phyloP scores from a whole-genome alignment of 192 early-diverging fungal genomes.

The Dissophora globulifera region DNA sequence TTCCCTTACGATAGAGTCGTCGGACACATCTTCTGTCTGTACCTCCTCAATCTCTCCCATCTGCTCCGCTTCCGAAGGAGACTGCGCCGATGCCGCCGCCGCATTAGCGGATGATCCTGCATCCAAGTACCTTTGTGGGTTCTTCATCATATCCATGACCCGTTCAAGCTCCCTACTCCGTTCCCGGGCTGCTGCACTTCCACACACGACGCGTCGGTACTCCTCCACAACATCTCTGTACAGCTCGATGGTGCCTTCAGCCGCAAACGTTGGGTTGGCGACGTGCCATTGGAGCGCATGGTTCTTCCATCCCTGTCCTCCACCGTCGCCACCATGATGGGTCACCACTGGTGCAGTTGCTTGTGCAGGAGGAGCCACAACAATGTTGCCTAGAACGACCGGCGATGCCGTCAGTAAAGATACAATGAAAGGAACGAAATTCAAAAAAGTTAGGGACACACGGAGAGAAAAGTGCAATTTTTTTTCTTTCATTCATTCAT shows the following conservation, averaged over 20 bases:
- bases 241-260: slow-evolving; percentile 46
- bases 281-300: slow-evolving; percentile 52
- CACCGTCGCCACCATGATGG: slow-evolving; percentile 32
- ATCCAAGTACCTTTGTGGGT: slow-evolving; percentile 28
- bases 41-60: background rate
- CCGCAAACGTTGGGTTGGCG: slow-evolving; percentile 51
- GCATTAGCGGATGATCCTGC: background rate
- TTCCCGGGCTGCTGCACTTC: slow-evolving; percentile 27
- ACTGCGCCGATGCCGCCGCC: no score
- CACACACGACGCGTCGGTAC: slow-evolving; percentile 39
- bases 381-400: no score
- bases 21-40: slow-evolving; percentile 5
- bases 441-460: background rate
- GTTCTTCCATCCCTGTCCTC: slow-evolving; percentile 49
- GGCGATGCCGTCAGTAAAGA: no score
- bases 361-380: slow-evolving; percentile 29
- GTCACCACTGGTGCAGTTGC: slow-evolving; percentile 13
- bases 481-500: no score
- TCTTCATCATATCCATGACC: slow-evolving; percentile 43
- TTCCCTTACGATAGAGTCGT: slow-evolving; percentile 2
- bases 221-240: slow-evolving; percentile 47
- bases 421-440: background rate
- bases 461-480: no score
- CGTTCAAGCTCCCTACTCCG: slow-evolving; percentile 28
- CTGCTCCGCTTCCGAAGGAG: background rate